phyloP scores from a whole-genome alignment of 2,329 filamentous ascomycete genomes.

The Colletotrichum eremochloae region DNA sequence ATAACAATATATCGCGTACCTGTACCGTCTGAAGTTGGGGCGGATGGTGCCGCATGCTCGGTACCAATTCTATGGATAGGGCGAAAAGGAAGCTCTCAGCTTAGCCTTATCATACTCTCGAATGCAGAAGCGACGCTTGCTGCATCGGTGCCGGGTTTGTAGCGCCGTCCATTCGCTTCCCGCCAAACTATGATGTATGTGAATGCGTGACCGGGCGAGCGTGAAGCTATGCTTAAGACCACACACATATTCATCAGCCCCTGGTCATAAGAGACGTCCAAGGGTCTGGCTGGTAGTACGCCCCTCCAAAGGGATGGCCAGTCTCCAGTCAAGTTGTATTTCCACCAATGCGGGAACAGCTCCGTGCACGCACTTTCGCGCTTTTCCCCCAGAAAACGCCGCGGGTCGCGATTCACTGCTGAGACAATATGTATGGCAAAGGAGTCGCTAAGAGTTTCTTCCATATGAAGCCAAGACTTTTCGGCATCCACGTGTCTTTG shows the following conservation, averaged over 20 bases:
- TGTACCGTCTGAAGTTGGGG: constrained; percentile 6
- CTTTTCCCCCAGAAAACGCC: constrained; percentile 20
- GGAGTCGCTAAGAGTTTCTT: constrained; percentile 32
- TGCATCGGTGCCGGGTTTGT: constrained; percentile 13
- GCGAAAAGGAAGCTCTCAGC: neutral
- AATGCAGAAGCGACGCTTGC: constrained; percentile 3
- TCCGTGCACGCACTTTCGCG: neutral
- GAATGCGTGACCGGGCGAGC: constrained; percentile 4
- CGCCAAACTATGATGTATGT: neutral
- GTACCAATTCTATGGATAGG: neutral
- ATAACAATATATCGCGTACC: constrained; percentile 33
- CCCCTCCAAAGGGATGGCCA: neutral
- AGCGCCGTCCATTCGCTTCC: constrained; percentile 24
- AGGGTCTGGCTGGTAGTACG: neutral
- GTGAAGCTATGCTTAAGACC: neutral
- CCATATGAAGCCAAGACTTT: constrained; percentile 22
- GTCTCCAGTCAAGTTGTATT: neutral
- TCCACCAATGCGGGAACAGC: constrained; percentile 25
- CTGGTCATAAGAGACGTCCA: constrained; percentile 2
- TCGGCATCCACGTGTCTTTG: constrained; percentile 9
- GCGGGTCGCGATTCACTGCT: constrained; percentile 5
- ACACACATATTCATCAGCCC: neutral
- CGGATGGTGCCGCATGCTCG: constrained; percentile 1
- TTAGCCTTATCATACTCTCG: constrained; percentile 3
- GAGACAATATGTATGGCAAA: constrained; percentile 29